Evolutionary conservation across 257 asterid species (phyloP), one percentile per base, ranked within the genome.

Genomic region (Solanum piurae): DNA sequence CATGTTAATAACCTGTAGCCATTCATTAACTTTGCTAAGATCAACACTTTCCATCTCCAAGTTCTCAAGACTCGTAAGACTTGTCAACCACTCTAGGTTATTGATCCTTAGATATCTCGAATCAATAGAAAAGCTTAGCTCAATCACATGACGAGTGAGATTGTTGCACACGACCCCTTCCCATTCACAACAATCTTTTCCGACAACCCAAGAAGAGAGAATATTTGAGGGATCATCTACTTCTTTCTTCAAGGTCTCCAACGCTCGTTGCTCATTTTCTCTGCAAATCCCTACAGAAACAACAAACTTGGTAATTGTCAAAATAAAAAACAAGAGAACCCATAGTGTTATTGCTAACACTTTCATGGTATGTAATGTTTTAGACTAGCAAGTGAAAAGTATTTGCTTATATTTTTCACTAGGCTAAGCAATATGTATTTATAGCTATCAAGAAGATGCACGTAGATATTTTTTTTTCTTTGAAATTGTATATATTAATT

Each of bases 51-150:
- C 16, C 6, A 85, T 29, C 6, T 38, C 31, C 29, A 85, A 6
- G 27, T 2, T 3, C 34, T 66, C 27, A 62, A 85, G 79, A 42
- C 49, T 42, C 49, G 49, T 11, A 42, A 42, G 49, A 42, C 49
- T 42, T 42, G 49, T 3, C 49, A 85, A 9, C 87, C 80, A 85
- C 36, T 66, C 31, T 4, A 85, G 36, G 5, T 7, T 66, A 62
- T 85, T 9, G 18, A 76, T 76, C 60, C 16, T 40, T 76, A 40
- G 7, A 62, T 62, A 9, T 23, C 0, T 42, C 13, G 0, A 3
- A 0, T 9, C 46, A 23, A 0, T 0, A 40, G 0, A 40, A 40
- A 42, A 3, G 4, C 46, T 42, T 42, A 11, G 49, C 0, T 11
- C 49, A 42, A 42, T 42, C 14, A 42, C 49, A 42, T 42, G 49